Base-by-base conservation (phyloP, 352 stramenopile genomes). In the Phytophthora litchii region DNA sequence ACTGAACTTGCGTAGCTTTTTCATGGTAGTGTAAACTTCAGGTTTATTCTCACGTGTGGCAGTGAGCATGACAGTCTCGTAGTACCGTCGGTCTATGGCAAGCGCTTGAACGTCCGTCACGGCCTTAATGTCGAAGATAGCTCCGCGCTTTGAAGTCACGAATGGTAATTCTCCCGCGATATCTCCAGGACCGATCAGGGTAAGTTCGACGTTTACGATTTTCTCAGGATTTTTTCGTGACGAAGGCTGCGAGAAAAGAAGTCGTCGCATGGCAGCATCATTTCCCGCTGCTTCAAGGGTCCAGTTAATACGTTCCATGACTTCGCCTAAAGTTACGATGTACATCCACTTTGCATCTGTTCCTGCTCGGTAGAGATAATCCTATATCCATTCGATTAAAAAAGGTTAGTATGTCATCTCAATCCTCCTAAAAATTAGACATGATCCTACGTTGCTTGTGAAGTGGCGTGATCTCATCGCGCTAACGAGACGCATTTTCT, bases 401-500 rank as follows among this genome's bases (percentile, higher is more conserved):
- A 14, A 21, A 17, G n/a, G 20, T 43, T 34, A 38, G 23, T 16
- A 7, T 10, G 17, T 21, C 14, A 61, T 23, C 35, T 8, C 17
- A 46, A n/a, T n/a, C n/a, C n/a, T n/a, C n/a, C n/a, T 31, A 42
- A 36, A 9, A 20, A 35, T n/a, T 8, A 20, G 7, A 23, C 9
- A 4, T 12, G 1, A 36, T 12, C 47, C 19, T 59, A 92, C 82
- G 10, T 92, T 92, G 50, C 62, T 82, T 27, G 68, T 70, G 27
- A 89, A 92, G 23, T 84, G 63, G 10, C 82, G 59, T 3, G 83
- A 90, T 7, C 78, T 64, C 72, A 89, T 90, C 0, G 74, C 74
- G 25, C 79, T 84, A 17, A 89, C 78, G 11, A 89, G 58, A 17
- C 80, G 76, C 83, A 92, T 92, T 69, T 89, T 92, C 51, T 89